Percentiles rank a stretch among this genome's conserved stretches.
phyloP scores from a whole-genome alignment of 2,329 filamentous ascomycete species.

The Dichotomopilus funicola region DNA sequence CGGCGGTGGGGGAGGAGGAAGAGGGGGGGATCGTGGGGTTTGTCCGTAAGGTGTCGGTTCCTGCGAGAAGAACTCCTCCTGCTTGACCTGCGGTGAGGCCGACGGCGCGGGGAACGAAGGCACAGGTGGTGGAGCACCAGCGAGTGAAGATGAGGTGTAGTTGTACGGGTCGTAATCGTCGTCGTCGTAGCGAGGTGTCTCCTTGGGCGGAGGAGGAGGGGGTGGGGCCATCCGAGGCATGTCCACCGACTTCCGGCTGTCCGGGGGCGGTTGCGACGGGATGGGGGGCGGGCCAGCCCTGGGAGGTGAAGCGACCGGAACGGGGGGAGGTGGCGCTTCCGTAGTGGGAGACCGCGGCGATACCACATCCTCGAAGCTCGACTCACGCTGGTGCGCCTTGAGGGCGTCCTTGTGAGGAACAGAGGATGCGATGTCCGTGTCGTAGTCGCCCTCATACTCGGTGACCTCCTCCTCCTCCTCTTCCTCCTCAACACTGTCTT shows the following conservation, averaged over 20 bases:
- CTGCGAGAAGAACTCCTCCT: constrained; percentile 44
- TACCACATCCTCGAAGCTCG: constrained; percentile 65
- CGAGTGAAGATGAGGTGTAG: constrained; percentile 37
- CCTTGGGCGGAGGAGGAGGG: constrained; percentile 50
- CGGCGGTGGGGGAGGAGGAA: constrained; percentile 28
- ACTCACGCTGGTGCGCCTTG: constrained; percentile 71
- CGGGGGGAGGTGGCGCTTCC: constrained; percentile 41
- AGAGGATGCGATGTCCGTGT: constrained; percentile 92
- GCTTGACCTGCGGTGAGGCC: constrained; percentile 32
- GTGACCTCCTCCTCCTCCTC: constrained; percentile 76
- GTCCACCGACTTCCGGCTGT: constrained; percentile 60
- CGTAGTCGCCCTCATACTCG: constrained; percentile 96
- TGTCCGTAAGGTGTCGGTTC: constrained; percentile 34
- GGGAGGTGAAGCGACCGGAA: constrained; percentile 41
- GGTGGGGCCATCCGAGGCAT: constrained; percentile 64
- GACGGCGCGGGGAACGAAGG: constrained; percentile 29
- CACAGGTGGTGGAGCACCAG: constrained; percentile 15
- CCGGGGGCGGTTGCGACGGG: constrained; percentile 30
- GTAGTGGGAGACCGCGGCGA: constrained; percentile 50
- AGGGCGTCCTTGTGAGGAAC: constrained; percentile 91
- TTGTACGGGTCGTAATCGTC: constrained; percentile 67
- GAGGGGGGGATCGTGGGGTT: constrained; percentile 41
- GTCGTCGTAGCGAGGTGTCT: constrained; percentile 38
- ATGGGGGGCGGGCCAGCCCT: constrained; percentile 47
- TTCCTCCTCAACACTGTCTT: constrained; percentile 52